These are phyloP conservation scores for Euphorbia tirucalli DNA, from an alignment of 345 rosid genomes.

Conservation along the genomic window DNA sequence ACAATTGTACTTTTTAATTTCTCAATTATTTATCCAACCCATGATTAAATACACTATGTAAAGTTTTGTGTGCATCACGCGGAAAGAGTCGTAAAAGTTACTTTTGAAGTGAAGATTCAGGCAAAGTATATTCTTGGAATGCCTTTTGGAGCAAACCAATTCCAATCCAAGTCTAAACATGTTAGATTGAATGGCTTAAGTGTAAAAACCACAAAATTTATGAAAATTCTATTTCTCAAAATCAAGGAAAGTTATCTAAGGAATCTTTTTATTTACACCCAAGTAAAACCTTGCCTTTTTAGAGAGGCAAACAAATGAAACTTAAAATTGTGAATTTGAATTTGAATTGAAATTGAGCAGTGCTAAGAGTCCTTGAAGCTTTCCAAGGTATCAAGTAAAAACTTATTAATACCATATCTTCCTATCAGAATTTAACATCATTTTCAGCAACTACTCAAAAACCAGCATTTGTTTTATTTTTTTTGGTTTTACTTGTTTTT, in stretches of 20 bases:
- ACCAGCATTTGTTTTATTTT: neutral
- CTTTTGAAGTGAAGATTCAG: slow-evolving; percentile 3
- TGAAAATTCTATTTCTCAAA: slow-evolving; percentile 40
- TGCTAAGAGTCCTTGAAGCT: slow-evolving; percentile 5
- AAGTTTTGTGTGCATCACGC: no score
- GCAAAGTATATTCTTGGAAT: no score
- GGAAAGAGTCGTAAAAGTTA: neutral
- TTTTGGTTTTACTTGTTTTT: neutral
- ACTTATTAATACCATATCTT: slow-evolving; percentile 21
- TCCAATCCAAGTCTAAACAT: no score
- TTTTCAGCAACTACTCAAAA: neutral
- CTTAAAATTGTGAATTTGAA: slow-evolving; percentile 15
- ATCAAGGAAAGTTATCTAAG: slow-evolving; percentile 29
- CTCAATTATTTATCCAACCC: no score
- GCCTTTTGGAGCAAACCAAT: no score
- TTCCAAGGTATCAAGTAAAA: slow-evolving; percentile 39
- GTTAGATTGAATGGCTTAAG: neutral
- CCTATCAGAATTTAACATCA: neutral
- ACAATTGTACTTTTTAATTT: no score
- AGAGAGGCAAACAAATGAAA: slow-evolving; percentile 26
- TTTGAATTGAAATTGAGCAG: slow-evolving; percentile 12
- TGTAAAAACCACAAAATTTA: neutral
- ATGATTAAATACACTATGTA: no score
- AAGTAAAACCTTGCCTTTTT: slow-evolving; percentile 13
- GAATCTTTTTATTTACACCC: slow-evolving; percentile 19